Evolutionary conservation across 352 stramenopile genomes (phyloP).

Genomic region (Bremia lactucae): DNA sequence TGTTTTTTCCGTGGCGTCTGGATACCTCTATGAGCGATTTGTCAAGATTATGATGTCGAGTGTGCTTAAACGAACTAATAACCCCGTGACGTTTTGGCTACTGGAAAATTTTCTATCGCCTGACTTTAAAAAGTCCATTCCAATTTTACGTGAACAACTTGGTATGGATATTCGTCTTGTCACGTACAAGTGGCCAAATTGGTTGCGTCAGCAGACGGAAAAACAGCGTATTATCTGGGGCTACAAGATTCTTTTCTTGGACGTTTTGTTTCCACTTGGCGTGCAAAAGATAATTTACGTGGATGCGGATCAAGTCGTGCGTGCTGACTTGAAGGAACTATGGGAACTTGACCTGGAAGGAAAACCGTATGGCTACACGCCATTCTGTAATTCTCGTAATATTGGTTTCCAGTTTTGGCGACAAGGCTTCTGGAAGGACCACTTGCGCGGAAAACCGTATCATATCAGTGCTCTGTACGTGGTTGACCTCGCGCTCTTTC

Average conservation of each 20-base stretch:
- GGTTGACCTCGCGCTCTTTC: conserved; percentile 95
- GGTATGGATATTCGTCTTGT: conserved; percentile 98
- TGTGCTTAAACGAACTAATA: conserved; percentile 93
- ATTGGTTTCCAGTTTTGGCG: conserved; percentile 98
- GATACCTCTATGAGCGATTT: conserved; percentile 98
- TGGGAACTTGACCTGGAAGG: conserved; percentile 98
- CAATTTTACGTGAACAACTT: conserved; percentile 85
- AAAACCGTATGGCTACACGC: conserved; percentile 95
- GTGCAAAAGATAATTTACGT: conserved; percentile 99
- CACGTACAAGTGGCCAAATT: conserved; percentile 99
- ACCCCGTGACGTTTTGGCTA: conserved; percentile 99
- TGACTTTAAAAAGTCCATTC: conserved; percentile 92
- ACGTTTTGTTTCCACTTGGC: conserved; percentile 98
- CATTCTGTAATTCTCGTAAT: conserved; percentile 96
- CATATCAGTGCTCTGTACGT: conserved; percentile 99
- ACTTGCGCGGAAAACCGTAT: conserved; percentile 95
- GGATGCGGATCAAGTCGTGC: conserved; percentile 98
- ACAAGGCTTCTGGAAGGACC: conserved; percentile 96
- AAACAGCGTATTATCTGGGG: conserved; percentile 99
- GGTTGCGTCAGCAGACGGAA: conserved; percentile 95
- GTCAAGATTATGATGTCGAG: conserved; percentile 99
- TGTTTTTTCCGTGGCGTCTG: conserved; percentile 95
- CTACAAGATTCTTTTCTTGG: conserved; percentile 99
- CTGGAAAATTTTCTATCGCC: conserved; percentile 99
- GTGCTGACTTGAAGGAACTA: conserved; percentile 96